Base-by-base conservation (phyloP, 257 asterid genomes). In the Dorcoceras hygrometricum region DNA sequence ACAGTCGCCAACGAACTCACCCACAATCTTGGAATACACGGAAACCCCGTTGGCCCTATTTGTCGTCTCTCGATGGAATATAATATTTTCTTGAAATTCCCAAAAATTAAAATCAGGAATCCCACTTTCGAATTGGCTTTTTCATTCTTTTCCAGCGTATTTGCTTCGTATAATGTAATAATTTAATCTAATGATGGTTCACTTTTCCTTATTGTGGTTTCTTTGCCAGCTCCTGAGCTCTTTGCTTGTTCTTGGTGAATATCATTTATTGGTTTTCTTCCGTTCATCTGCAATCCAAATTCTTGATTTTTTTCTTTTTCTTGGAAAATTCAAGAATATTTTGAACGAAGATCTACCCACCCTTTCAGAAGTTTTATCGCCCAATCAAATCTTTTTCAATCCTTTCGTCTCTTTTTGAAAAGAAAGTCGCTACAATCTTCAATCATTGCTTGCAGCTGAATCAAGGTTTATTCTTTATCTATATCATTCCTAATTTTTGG, bases 11-110 rank as follows among this genome's bases (percentile, higher is more conserved):
- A 36, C 55, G 22, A 46, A 61, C 28, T 71, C 48, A 60, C 80
- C 86, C 81, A 67, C 71, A 81, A 79, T 75, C 82, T 77, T 79
- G 85, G 85, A 81, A 69, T 70, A 71, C 86, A 81, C 76, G 87
- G 81, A 18, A 72, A 60, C 59, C 26, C 61, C 78, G 77, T 23
- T 80, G 84, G 72, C 69, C 80, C 20, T 56, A 14, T 59, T 28
- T 68, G 72, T 54, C 67, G 48, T 63, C 73, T n/a, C 69, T 18
- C 24, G 32, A 32, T 26, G 27, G 5, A 27, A 67, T 8, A 34
- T 8, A 34, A 23, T 50, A 34, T 28, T 58, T 63, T 66, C 73
- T 53, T 5, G 27, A 63, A 10, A 23, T 12, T 43, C 24, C 3
- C n/a, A 43, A 28, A 55, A 16, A 5, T 6, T 16, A 59, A 55